Evolutionary conservation across 306 rosid species (phyloP), one percentile per base, ranked within the genome.

Genomic region (Prinsepia uniflora): DNA sequence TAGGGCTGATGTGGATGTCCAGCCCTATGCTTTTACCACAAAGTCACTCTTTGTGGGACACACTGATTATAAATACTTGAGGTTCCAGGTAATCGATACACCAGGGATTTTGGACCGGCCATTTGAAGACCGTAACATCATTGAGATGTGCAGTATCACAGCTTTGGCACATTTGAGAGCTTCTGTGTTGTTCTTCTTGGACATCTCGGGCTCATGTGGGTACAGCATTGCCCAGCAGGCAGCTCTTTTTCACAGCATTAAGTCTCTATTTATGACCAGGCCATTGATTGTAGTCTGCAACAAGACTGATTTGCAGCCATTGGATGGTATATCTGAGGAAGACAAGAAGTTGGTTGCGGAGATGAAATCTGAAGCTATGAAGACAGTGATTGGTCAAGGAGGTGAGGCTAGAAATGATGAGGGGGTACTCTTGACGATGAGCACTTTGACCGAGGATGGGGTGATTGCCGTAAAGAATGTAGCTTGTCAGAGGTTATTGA

Each of bases 101-200:
- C 96, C 98, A 0, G 96, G 98, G 68, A 92, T 92, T 79, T 81
- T 92, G 88, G 96, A 92, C 71, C 78, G 98, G 58, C 98, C 98
- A 4, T 89, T 92, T 63, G 98, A 92, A 68, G 95, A 86, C 71
- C 89, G 96, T 22, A 89, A 92, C 72, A 87, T 92, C 65, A 92
- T 92, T 75, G 98, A 92, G 88, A 92, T 92, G 98, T 87, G 96
- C 79, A 92, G 98, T 72, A 92, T 92, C 71, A 92, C 98, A 49
- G 95, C 98, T 59, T 80, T 92, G 24, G 96, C 92, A 5, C 98
- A 89, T 85, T 70, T 92, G 77, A 85, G 98, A 61, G 90, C 98
- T 71, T 96, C 98, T 0, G 89, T 92, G 40, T 72, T 92, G 95
- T 92, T 87, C 84, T 92, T 92, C 83, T 76, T 92, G 78, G 98